A percentile compares a stretch with the other conserved stretches of the same genome.
Evolutionary conservation across 1,284 basidiomycete species (phyloP).

Genomic region (Ustilago cynodontis): DNA sequence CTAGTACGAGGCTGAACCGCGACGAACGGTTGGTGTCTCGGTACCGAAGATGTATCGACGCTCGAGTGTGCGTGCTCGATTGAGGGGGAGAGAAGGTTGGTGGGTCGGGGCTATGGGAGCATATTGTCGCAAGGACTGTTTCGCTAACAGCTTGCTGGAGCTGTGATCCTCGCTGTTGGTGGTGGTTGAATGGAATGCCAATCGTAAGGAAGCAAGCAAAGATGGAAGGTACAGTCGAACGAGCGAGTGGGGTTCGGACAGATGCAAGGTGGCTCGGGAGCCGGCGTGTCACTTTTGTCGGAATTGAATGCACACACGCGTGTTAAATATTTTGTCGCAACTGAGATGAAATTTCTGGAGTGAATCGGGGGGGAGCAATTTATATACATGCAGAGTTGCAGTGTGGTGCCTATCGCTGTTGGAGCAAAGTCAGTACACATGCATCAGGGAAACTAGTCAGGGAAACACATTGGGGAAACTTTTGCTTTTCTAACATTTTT

Average conservation of each 20-base stretch:
- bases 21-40: too few species aligned
- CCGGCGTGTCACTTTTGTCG: conserved; percentile 10
- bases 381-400: too few species aligned
- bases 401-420: too few species aligned
- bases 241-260: neutral
- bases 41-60: too few species aligned
- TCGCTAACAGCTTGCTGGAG: neutral
- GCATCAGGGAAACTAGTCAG: too few species aligned
- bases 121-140: neutral
- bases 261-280: neutral
- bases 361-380: too few species aligned
- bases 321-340: too few species aligned
- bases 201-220: neutral
- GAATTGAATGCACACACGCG: neutral
- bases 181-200: neutral
- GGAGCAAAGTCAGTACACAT: too few species aligned
- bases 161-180: neutral
- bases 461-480: too few species aligned
- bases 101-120: neutral
- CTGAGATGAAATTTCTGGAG: too few species aligned
- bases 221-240: neutral
- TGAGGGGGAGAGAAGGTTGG: neutral
- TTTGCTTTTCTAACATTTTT: too few species aligned
- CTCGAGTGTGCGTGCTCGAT: neutral
- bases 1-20: neutral